Evolutionary conservation across 371 early-diverging fungal genomes (phyloP), one percentile per base, ranked within the genome.

Genomic region (Conidiobolus incongruus): DNA sequence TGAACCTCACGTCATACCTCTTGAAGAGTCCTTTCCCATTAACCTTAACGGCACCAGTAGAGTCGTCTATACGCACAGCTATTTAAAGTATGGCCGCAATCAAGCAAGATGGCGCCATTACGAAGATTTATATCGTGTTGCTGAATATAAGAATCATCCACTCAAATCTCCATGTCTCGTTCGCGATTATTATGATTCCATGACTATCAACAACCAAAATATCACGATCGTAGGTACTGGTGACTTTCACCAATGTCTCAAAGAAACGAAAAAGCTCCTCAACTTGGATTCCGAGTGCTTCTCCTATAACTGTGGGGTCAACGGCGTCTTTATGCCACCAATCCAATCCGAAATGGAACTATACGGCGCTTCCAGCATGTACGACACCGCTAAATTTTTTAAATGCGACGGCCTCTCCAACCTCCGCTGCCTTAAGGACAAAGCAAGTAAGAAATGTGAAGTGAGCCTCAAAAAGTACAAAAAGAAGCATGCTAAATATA

Each of bases 51-150:
- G 46, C 12, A 46, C 46, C 12, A 31, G 26, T 16, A 12, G 38
- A 10, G 31, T 38, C 13, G 77, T 92, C 0, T 91, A 81, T 65
- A 84, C 81, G n/a, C 80, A 81, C 0, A 85, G 87, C 0, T 94
- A 87, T 54, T 58, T 94, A 11, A 87, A 90, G 2, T 89, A 81
- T 45, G 95, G 95, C 11, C 74, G 81, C 15, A 90, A 92, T 52
- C 79, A 91, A 58, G 92, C 95, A 0, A 51, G 88, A 23, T 54
- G 75, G 47, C 60, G 84, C 10, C n/a, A n/a, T n/a, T n/a, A n/a
- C n/a, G n/a, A n/a, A n/a, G n/a, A n/a, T n/a, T n/a, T n/a, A n/a
- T n/a, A n/a, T n/a, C n/a, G n/a, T n/a, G n/a, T n/a, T n/a, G n/a
- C n/a, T n/a, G n/a, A n/a, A n/a, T 84, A 83, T 33, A 31, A 43